These are phyloP conservation scores for Leccinum truebloodii DNA, from an alignment of 768 basidiomycete species.

Conservation along the genomic window DNA sequence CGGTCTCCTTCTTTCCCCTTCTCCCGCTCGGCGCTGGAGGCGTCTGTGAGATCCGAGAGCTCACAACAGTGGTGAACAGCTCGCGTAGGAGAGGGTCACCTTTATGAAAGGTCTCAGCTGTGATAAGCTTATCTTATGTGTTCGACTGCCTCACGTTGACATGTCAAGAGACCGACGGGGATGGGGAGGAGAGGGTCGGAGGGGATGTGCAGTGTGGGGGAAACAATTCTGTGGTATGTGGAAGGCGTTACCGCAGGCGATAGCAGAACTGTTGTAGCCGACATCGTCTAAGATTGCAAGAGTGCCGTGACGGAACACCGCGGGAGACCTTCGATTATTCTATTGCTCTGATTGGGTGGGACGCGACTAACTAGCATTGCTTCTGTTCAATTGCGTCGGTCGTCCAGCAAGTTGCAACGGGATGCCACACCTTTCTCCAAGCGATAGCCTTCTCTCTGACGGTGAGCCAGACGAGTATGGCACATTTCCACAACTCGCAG, in stretches of 20 bases:
- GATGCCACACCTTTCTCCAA: background rate
- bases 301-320: too few species aligned
- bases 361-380: too few species aligned
- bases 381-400: background rate
- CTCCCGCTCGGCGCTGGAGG: conserved; percentile 43
- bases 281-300: conserved; percentile 15
- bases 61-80: conserved; percentile 58
- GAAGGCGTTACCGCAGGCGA: conserved; percentile 46
- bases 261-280: conserved; percentile 44
- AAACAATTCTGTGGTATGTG: conserved; percentile 67
- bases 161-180: conserved; percentile 77
- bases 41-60: conserved; percentile 47
- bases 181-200: conserved; percentile 49
- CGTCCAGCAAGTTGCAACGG: background rate
- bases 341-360: too few species aligned
- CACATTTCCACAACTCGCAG: conserved; percentile 6
- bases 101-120: conserved; percentile 28
- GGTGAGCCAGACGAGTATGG: conserved; percentile 2
- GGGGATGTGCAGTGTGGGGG: conserved; percentile 56
- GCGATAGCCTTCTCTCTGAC: background rate
- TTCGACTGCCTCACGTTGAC: conserved; percentile 57
- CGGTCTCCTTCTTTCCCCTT: conserved; percentile 54
- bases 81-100: conserved; percentile 70
- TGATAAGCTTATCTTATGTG: conserved; percentile 7
- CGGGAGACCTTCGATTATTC: too few species aligned